Percentiles rank a stretch among this genome's conserved stretches.
Conservation (phyloP, 208 protist genomes). For the Leishmania tarentolae region DNA sequence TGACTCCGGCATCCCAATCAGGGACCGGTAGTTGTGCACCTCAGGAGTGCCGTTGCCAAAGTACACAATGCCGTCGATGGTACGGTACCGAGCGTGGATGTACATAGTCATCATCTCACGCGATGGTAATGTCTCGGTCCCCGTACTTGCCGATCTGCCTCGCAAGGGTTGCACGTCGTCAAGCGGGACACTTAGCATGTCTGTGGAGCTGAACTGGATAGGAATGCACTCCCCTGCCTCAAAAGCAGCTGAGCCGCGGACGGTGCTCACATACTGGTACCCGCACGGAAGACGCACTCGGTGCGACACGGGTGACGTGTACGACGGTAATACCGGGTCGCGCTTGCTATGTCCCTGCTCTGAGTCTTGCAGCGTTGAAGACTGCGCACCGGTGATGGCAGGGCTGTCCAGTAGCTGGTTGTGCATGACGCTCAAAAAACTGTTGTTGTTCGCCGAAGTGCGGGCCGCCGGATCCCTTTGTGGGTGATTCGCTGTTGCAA, state of each 20-base stretch:
- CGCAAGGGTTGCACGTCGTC: constrained; percentile 22
- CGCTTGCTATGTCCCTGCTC: background rate
- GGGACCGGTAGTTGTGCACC: constrained; percentile 72
- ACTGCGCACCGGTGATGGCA: background rate
- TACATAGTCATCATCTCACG: constrained; percentile 72
- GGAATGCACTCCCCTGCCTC: constrained; percentile 40
- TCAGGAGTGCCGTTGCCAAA: constrained; percentile 77
- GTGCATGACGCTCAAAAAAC: background rate
- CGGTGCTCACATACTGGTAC: constrained; percentile 68
- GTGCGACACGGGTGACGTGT: constrained; percentile 46
- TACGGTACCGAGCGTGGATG: constrained; percentile 59
- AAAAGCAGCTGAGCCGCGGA: constrained; percentile 45
- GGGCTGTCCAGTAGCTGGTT: constrained; percentile 10
- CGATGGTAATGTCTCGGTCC: background rate
- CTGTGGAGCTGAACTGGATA: constrained; percentile 50
- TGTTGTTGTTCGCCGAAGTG: background rate
- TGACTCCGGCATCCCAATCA: constrained; percentile 85
- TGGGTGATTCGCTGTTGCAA: background rate
- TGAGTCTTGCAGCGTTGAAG: constrained; percentile 41
- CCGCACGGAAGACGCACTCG: constrained; percentile 64
- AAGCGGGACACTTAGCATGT: constrained; percentile 31
- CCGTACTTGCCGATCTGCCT: background rate
- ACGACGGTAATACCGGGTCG: constrained; percentile 43
- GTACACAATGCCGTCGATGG: constrained; percentile 83
- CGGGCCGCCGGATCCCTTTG: background rate